Base-by-base conservation (phyloP, 306 rosid species). In the Fragaria nilgerrensis region DNA sequence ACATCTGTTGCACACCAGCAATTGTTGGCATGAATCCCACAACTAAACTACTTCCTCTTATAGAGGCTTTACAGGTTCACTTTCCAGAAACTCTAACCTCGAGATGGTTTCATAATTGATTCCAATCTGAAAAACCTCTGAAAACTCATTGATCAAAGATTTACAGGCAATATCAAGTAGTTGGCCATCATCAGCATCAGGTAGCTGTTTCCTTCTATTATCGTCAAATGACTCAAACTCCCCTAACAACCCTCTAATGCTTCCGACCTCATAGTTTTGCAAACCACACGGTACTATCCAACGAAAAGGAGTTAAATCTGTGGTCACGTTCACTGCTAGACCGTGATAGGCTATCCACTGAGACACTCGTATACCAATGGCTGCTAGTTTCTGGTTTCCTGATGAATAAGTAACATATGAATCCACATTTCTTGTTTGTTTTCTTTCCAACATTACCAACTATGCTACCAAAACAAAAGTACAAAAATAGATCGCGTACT, bases 321-420 rank as follows among this genome's bases (percentile, higher is more conserved):
- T 84, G 7, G 82, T 89, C 59, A 91, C 92, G 79, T 89, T 93
- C 56, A 91, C 86, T 5, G 98, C 90, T 58, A 93, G 78, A 20
- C 92, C 98, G 20, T 89, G 93, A 85, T 84, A 91, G 34, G 96
- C 78, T 83, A 91, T 86, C 96, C 96, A 89, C 34, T 75, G 84
- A 37, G 74, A 68, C 72, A 85, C 97, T 75, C 87, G 75, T 65
- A 93, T 87, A 8, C 94, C 97, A 29, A 90, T 79, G 12, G 90
- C 92, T n/a, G 92, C 96, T 17, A 93, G 67, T 90, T 93, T 93
- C 89, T 88, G 85, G 63, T 91, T 85, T 77, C 92, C 97, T 91
- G 89, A 43, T n/a, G 12, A 16, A 59, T 2, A 78, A 76, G 58
- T 15, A 25, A 43, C 12, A 55, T 43, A 22, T 11, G 9, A 13